Evolutionary conservation across 306 rosid species (phyloP), one percentile per base, ranked within the genome.

Genomic region (Adenanthera pavonina): DNA sequence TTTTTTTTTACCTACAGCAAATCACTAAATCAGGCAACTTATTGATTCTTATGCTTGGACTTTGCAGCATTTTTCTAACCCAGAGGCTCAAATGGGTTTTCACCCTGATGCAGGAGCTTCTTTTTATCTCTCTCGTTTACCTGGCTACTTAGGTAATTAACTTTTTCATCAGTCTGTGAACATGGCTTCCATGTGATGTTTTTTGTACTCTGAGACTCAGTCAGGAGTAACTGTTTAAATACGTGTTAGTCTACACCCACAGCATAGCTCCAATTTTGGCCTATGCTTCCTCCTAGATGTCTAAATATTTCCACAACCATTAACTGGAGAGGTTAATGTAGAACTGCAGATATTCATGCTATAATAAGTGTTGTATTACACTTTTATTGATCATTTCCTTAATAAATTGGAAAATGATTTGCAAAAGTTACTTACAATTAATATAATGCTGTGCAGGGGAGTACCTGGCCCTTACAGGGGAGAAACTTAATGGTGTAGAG

Each of bases 81-180:
- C 99, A 38, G 98, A 95, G 87, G 90, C 91, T 85, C 99, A 91
- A 82, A 88, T 95, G 81, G 99, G 97, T 82, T 95, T 93, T 80
- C 99, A 95, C 82, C 99, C 98, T 76, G 99, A 93, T 87, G 92
- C 99, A 1, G 99, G 99, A 65, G 99, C 99, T 82, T 93, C 99
- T 65, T 93, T 83, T 85, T 87, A 88, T 82, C 97, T 95, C 76
- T 92, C 99, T 84, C 99, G 84, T 86, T 87, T 95, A 68, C 99
- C 97, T 85, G 98, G 99, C 80, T 89, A 95, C 89, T 86, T 92
- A 72, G 99, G 98, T 95, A 89, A 57, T 52, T 66, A 25, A 74
- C 49, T 65, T 73, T 82, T 59, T 51, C 76, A 33, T 74, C 75
- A 48, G 2, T 53, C 40, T 74, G 77, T 47, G 66, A 38, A 16